These are phyloP conservation scores for Leptographium procerum DNA, from an alignment of 2,329 filamentous ascomycete genomes.

Conservation along the genomic window DNA sequence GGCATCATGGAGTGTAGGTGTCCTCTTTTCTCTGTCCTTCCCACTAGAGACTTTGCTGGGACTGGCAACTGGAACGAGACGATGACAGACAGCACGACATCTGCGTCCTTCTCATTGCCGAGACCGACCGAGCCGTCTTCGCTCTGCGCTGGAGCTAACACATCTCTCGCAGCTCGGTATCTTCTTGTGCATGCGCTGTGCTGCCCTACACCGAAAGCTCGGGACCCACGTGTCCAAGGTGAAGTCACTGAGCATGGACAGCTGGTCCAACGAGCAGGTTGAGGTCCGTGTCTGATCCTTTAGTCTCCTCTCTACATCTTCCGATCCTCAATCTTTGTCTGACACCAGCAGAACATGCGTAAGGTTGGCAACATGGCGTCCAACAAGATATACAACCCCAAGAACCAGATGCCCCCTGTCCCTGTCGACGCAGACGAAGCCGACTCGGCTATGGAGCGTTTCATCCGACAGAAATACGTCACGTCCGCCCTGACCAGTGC, in stretches of 20 bases:
- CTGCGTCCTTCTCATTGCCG: background rate
- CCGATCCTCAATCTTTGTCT: background rate
- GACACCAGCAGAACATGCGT: conserved; percentile 67
- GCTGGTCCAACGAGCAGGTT: conserved; percentile 90
- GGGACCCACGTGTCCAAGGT: conserved; percentile 98
- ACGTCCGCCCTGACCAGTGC: conserved; percentile 29
- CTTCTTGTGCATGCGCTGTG: conserved; percentile 97
- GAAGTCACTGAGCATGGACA: conserved; percentile 98
- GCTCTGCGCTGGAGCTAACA: background rate
- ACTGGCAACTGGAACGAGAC: background rate
- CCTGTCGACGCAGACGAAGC: conserved; percentile 87
- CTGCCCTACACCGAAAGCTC: conserved; percentile 86
- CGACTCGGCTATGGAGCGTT: conserved; percentile 88
- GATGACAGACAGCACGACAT: background rate
- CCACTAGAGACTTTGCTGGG: background rate
- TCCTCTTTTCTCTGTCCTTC: conserved; percentile 1
- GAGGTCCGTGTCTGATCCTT: conserved; percentile 50
- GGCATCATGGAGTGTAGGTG: conserved; percentile 89
- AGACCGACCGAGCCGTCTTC: background rate
- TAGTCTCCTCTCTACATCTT: background rate
- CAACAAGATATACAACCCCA: conserved; percentile 83
- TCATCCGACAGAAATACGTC: conserved; percentile 90
- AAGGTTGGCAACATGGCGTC: conserved; percentile 75
- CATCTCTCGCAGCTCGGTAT: conserved; percentile 59
- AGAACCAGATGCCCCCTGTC: conserved; percentile 69